Conservation (phyloP, 805 yeast species). For the Starmerella gropengiesseri region DNA sequence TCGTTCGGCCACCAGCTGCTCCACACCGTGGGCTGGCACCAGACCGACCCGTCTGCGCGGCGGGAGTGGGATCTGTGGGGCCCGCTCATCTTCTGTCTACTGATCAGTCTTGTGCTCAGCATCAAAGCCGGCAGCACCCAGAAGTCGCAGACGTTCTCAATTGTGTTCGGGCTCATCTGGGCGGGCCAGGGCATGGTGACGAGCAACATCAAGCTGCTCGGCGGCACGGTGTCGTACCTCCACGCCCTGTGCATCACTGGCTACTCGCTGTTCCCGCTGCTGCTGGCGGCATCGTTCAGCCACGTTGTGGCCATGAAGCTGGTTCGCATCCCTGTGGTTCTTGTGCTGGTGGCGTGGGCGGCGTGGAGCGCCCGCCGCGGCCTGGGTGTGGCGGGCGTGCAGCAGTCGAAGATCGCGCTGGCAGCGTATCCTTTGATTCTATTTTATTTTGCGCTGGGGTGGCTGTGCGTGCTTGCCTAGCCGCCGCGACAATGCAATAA, state of each 20-base stretch:
- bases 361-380: slow-evolving; percentile 52
- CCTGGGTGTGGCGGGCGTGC: slow-evolving; percentile 50
- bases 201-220: slow-evolving; percentile 51
- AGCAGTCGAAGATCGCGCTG: slow-evolving; percentile 47
- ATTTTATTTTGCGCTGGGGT: slow-evolving; percentile 50
- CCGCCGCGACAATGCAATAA: no score
- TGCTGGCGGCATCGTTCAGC: slow-evolving; percentile 42
- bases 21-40: slow-evolving; percentile 36
- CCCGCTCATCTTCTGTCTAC: slow-evolving; percentile 51
- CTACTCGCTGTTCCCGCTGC: slow-evolving; percentile 57
- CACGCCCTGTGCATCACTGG: slow-evolving; percentile 62
- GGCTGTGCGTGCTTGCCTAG: slow-evolving; percentile 52
- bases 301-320: slow-evolving; percentile 40
- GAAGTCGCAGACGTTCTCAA: slow-evolving; percentile 49
- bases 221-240: slow-evolving; percentile 52
- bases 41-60: slow-evolving; percentile 13
- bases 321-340: slow-evolving; percentile 39
- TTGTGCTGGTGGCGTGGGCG: slow-evolving; percentile 48
- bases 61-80: slow-evolving; percentile 44
- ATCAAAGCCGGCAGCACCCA: slow-evolving; percentile 33
- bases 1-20: slow-evolving; percentile 37
- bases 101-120: slow-evolving; percentile 43
- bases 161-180: slow-evolving; percentile 56
- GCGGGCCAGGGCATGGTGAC: slow-evolving; percentile 50
- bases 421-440: slow-evolving; percentile 59